phyloP scores from a whole-genome alignment of 2,329 filamentous ascomycete species.

The Conoideocrella luteorostrata region DNA sequence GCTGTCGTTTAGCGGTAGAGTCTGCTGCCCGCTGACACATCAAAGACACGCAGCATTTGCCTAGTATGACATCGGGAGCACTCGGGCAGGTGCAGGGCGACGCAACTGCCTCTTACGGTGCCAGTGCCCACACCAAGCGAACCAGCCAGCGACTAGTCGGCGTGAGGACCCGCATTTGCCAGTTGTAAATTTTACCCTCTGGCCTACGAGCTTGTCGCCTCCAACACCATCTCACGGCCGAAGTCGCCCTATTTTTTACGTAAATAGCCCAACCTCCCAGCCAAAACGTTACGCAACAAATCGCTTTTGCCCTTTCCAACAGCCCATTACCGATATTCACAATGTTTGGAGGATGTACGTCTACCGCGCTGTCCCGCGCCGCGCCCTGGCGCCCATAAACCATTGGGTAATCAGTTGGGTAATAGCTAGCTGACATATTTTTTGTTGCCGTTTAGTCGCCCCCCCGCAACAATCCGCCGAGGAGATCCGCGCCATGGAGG shows the following conservation, averaged over 20 bases:
- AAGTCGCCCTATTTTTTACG: slow-evolving; percentile 18
- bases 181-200: too few relatives aligned
- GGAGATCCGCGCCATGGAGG: slow-evolving; percentile 65
- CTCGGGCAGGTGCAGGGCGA: slow-evolving; percentile 15
- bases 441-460: slow-evolving; percentile 55
- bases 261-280: slow-evolving; percentile 10
- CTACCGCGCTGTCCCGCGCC: slow-evolving; percentile 2
- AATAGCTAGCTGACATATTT: slow-evolving; percentile 15
- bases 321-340: slow-evolving; percentile 2
- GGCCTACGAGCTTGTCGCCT: too few relatives aligned
- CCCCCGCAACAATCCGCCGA: slow-evolving; percentile 63
- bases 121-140: too few relatives aligned
- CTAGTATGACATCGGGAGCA: slow-evolving; percentile 15
- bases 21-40: neutral
- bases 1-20: neutral
- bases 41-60: too few relatives aligned
- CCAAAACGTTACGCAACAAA: slow-evolving; percentile 1
- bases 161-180: too few relatives aligned
- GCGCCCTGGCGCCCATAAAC: neutral
- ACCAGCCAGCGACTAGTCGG: too few relatives aligned
- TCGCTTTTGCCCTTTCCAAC: neutral
- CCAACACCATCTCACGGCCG: slow-evolving; percentile 9
- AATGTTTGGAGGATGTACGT: slow-evolving; percentile 36
- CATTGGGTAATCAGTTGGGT: slow-evolving; percentile 4
- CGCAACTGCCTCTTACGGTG: too few relatives aligned